A percentile compares a stretch with the other conserved stretches of the same genome.
These are phyloP conservation scores for Schizophyllum commune DNA, from an alignment of 1,284 basidiomycete species.

Conservation along the genomic window DNA sequence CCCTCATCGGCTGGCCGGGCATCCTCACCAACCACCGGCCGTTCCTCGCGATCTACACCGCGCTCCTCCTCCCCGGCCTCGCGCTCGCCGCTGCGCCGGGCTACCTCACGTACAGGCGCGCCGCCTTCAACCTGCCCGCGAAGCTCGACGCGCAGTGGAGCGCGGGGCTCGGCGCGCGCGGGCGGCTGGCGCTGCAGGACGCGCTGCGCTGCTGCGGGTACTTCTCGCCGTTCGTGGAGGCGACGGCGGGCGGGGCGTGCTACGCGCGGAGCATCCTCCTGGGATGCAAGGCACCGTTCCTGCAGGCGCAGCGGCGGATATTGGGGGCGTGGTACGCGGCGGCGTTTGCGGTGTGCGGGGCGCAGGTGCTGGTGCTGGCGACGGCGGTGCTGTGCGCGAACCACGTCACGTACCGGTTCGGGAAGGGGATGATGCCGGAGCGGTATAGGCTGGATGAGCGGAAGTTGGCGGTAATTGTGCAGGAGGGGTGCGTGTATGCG, in stretches of 20 bases:
- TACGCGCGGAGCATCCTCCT: slow-evolving; percentile 54
- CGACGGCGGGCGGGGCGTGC: slow-evolving; percentile 55
- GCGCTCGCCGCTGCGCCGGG: slow-evolving; percentile 57
- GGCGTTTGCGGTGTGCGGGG: slow-evolving; percentile 48
- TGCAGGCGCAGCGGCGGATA: slow-evolving; percentile 43
- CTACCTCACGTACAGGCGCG: slow-evolving; percentile 61
- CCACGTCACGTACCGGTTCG: slow-evolving; percentile 70
- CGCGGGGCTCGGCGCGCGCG: slow-evolving; percentile 39
- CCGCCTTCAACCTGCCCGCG: slow-evolving; percentile 64
- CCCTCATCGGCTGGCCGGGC: slow-evolving; percentile 60
- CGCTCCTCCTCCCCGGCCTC: slow-evolving; percentile 61
- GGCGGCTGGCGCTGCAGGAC: slow-evolving; percentile 56
- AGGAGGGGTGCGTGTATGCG: slow-evolving; percentile 16
- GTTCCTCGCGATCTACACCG: slow-evolving; percentile 60
- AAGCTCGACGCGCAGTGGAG: slow-evolving; percentile 70
- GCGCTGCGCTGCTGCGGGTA: slow-evolving; percentile 64
- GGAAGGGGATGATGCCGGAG: slow-evolving; percentile 73
- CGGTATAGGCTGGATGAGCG: slow-evolving; percentile 57
- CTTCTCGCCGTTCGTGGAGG: slow-evolving; percentile 62
- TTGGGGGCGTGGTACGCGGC: slow-evolving; percentile 50
- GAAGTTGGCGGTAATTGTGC: slow-evolving; percentile 67
- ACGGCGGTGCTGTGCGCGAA: slow-evolving; percentile 56
- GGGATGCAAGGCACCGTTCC: slow-evolving; percentile 55
- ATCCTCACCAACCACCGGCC: slow-evolving; percentile 65
- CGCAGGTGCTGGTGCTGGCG: slow-evolving; percentile 49